Evolutionary conservation across 768 basidiomycete species (phyloP).

Genomic region (Suillus subluteus): DNA sequence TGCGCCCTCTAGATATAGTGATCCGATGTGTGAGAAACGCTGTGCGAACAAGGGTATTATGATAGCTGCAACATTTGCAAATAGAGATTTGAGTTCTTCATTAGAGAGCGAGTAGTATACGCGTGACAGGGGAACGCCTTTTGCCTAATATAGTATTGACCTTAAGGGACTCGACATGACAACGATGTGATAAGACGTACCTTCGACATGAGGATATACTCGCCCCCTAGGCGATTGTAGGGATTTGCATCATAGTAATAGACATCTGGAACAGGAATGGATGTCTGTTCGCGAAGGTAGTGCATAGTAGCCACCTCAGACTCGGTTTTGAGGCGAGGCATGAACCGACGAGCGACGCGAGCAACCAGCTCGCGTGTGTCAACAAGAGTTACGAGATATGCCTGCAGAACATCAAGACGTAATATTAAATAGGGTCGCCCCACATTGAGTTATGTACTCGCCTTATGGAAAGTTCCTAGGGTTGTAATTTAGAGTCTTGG

Average conservation of each 20-base stretch:
- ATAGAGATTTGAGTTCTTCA: conserved; percentile 61
- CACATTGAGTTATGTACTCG: conserved; percentile 27
- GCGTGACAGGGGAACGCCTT: conserved; percentile 68
- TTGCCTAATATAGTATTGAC: conserved; percentile 51
- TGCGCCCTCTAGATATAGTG: conserved; percentile 57
- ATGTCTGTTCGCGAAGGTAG: conserved; percentile 73
- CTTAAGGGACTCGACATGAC: conserved; percentile 5
- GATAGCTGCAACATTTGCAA: conserved; percentile 69
- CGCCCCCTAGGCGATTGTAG: conserved; percentile 81
- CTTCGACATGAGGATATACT: conserved; percentile 89
- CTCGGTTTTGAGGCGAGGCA: conserved; percentile 85
- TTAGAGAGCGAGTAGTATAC: conserved; percentile 76
- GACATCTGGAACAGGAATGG: conserved; percentile 74
- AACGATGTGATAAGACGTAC: conserved; percentile 41
- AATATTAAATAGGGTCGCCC: conserved; percentile 6
- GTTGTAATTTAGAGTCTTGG: conserved; percentile 13
- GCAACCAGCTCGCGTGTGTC: conserved; percentile 70
- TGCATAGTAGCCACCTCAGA: conserved; percentile 86
- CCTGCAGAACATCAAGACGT: conserved; percentile 44
- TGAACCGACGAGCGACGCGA: conserved; percentile 81
- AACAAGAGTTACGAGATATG: conserved; percentile 72
- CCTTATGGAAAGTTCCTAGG: conserved; percentile 86
- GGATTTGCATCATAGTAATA: conserved; percentile 84
- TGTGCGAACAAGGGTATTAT: conserved; percentile 76
- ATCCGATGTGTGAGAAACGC: conserved; percentile 77